Evolutionary conservation across 2,329 filamentous ascomycete genomes (phyloP), one percentile per base, ranked within the genome.

Genomic region (Pseudogymnoascus sp.): DNA sequence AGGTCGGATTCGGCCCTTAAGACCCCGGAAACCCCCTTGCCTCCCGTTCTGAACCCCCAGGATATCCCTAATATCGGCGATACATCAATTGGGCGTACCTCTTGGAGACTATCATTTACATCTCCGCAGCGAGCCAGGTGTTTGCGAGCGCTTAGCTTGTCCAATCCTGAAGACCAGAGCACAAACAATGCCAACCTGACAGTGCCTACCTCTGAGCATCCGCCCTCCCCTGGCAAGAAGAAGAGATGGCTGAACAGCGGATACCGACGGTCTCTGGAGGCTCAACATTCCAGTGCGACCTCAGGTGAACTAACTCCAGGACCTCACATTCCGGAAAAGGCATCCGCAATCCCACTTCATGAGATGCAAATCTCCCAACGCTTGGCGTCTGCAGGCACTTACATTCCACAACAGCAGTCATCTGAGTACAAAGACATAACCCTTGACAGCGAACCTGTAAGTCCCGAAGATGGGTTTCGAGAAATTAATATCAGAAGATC

Each of bases 41-140:
- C 67, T 21, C 69, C 72, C 3, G 36, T 66, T 2, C 42, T 72
- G 18, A 46, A 65, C 16, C 67, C 73, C 37, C 65, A 65, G 49
- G 63, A 67, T 14, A 60, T 71, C 36, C 65, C 71, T 43, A 72
- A 69, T 64, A 68, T 72, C 61, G 61, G 38, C 59, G 66, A 46
- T 61, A 66, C 42, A 37, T 61, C 67, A 16, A 64, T 63, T 28
- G 38, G 46, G 23, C 66, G 61, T 64, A 72, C 71, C 46, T 69
- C 69, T 16, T 74, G 72, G 72, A 65, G 72, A 53, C 61, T 73
- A 11, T 73, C 72, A 12, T 74, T 74, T 60, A 43, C 66, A 18
- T 63, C 66, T 4, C 62, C 66, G 0, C 68, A 69, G 34, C 65
- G 70, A 38, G 68, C 69, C 6, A 65, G 69, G 1, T 62, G 68